Conservation (phyloP, 306 rosid genomes). For the Glycine soja region DNA sequence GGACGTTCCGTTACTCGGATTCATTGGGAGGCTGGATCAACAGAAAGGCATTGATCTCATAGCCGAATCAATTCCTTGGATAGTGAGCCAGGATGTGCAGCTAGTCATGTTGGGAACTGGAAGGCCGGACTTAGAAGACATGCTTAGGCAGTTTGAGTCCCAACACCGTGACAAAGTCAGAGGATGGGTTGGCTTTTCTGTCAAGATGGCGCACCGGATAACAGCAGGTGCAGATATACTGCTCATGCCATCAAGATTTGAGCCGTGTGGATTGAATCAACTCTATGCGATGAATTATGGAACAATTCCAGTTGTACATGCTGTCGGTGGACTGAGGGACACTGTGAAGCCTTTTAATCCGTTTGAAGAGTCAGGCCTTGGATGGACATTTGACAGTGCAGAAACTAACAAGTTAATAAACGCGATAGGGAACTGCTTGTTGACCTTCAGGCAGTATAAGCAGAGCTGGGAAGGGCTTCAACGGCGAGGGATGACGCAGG, state of each 20-base stretch:
- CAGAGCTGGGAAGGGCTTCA: conserved; percentile 97
- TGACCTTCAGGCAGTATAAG: conserved; percentile 74
- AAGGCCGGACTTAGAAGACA: conserved; percentile 78
- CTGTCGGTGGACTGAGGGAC: conserved; percentile 91
- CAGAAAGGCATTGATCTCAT: conserved; percentile 96
- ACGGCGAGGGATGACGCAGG: conserved; percentile 86
- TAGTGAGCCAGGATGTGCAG: conserved; percentile 85
- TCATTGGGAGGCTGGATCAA: conserved; percentile 87
- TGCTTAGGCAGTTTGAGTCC: conserved; percentile 67
- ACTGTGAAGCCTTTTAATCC: conserved; percentile 86
- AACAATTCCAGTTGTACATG: conserved; percentile 93
- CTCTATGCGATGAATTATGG: conserved; percentile 95
- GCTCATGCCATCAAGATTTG: conserved; percentile 97
- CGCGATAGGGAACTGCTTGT: conserved; percentile 80
- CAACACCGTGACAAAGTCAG: conserved; percentile 65
- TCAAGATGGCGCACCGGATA: conserved; percentile 86
- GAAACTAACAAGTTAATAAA: conserved; percentile 68
- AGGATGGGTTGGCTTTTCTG: conserved; percentile 96
- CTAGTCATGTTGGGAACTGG: conserved; percentile 91
- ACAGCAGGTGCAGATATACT: conserved; percentile 89
- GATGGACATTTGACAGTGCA: conserved; percentile 91
- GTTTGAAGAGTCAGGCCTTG: conserved; percentile 73
- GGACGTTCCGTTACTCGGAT: conserved; percentile 74
- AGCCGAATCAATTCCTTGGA: conserved; percentile 90
- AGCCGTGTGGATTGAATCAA: conserved; percentile 97